These are phyloP conservation scores for Orbilia quercus DNA, from an alignment of 2,329 filamentous ascomycete species.

Conservation along the genomic window DNA sequence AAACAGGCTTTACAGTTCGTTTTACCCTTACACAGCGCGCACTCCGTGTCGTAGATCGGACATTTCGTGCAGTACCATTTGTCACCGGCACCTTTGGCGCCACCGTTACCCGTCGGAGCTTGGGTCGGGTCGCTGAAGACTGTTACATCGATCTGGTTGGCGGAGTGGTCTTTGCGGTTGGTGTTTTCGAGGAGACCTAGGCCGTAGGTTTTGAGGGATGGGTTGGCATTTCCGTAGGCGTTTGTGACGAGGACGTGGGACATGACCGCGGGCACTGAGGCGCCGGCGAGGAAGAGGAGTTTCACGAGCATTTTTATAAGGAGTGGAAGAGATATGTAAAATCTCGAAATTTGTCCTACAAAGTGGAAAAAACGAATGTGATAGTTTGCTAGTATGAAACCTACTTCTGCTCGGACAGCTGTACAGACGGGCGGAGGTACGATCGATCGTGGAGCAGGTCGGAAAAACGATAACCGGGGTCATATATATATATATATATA, in stretches of 20 bases:
- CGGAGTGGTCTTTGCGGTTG: background rate
- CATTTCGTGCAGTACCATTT: constrained; percentile 33
- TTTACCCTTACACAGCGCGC: constrained; percentile 6
- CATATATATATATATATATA: too few species aligned
- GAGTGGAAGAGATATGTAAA: background rate
- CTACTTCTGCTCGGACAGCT: too few species aligned
- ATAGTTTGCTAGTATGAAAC: too few species aligned
- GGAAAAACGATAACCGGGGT: too few species aligned
- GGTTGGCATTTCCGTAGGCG: constrained; percentile 21
- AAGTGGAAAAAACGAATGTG: too few species aligned
- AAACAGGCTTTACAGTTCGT: constrained; percentile 20
- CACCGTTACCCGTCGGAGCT: constrained; percentile 17
- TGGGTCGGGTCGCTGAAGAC: constrained; percentile 30
- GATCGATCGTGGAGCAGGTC: too few species aligned
- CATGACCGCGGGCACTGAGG: background rate
- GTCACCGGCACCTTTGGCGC: constrained; percentile 1
- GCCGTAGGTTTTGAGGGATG: constrained; percentile 15
- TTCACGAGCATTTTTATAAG: background rate
- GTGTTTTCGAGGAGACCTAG: constrained; percentile 29
- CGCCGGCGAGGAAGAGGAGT: background rate
- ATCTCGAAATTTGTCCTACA: too few species aligned
- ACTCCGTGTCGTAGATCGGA: constrained; percentile 20
- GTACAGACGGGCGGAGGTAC: too few species aligned
- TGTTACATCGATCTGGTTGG: constrained; percentile 25
- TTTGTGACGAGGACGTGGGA: constrained; percentile 32